Percentiles rank a stretch among this genome's conserved stretches.
Conservation (phyloP, 228 moss, liverwort and hornwort genomes). For the Sphagnum fallax region DNA sequence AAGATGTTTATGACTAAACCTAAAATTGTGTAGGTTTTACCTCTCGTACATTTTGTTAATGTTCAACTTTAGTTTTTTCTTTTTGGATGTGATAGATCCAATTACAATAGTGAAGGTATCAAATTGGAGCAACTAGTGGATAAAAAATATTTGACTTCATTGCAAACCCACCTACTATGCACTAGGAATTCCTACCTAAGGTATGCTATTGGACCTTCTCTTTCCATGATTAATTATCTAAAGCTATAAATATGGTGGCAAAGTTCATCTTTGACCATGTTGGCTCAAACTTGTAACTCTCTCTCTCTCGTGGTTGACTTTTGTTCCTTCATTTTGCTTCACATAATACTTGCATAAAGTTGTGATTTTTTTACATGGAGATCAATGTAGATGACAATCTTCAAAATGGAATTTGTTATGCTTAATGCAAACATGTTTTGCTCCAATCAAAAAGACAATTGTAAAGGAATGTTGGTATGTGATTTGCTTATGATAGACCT, state of each 20-base stretch:
- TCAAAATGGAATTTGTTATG: too few relatives aligned
- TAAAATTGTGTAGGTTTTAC: too few relatives aligned
- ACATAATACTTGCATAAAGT: too few relatives aligned
- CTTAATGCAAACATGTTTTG: background rate
- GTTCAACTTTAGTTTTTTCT: background rate
- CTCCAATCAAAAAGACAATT: background rate
- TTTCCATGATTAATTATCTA: background rate
- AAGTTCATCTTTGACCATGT: background rate
- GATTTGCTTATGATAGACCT: too few relatives aligned
- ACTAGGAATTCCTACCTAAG: constrained; percentile 7
- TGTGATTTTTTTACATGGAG: too few relatives aligned
- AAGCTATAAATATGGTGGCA: background rate
- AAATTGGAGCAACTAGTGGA: constrained; percentile 4
- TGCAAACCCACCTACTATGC: constrained; percentile 3
- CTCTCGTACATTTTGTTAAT: too few relatives aligned
- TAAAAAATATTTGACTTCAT: constrained; percentile 9
- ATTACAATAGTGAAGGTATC: constrained; percentile 14
- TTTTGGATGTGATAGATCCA: background rate
- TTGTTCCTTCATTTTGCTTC: too few relatives aligned
- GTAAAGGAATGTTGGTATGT: background rate
- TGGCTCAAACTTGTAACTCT: too few relatives aligned
- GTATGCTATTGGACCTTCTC: background rate
- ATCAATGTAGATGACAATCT: too few relatives aligned
- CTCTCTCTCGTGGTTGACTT: too few relatives aligned
- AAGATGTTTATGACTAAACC: too few relatives aligned